phyloP scores from a whole-genome alignment of 164 flowering plant species.

The Nymphaea thermarum region DNA sequence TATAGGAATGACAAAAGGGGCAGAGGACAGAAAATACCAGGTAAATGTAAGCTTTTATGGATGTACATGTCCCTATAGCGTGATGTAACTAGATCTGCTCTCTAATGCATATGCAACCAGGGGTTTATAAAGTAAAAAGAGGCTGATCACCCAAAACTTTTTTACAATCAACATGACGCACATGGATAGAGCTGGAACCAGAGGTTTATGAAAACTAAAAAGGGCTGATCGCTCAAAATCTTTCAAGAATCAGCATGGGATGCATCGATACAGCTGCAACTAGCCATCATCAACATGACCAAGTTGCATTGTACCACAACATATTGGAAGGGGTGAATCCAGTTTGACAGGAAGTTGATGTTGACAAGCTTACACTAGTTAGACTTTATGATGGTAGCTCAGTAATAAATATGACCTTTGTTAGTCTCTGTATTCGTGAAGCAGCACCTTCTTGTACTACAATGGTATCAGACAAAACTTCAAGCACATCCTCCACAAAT shows the following conservation, averaged over 20 bases:
- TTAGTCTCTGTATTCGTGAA: slow-evolving; percentile 56
- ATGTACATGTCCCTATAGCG: neutral
- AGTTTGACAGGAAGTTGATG: neutral
- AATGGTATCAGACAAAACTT: slow-evolving; percentile 55
- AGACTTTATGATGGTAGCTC: neutral
- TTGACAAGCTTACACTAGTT: neutral
- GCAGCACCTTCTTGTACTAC: slow-evolving; percentile 75
- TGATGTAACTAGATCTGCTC: neutral
- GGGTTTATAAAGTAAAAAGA: neutral
- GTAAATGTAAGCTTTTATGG: neutral
- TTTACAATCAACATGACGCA: neutral
- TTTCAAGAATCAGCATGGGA: neutral
- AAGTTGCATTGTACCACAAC: neutral
- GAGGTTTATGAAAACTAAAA: neutral
- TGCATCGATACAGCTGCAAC: neutral
- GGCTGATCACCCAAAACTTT: neutral
- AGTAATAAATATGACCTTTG: slow-evolving; percentile 44
- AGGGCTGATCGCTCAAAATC: neutral
- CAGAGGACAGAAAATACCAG: neutral
- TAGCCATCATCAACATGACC: neutral
- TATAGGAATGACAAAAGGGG: neutral
- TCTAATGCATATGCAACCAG: too few species aligned
- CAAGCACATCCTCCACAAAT: slow-evolving; percentile 72
- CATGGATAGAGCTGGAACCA: neutral
- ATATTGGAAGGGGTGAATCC: neutral